phyloP scores from a whole-genome alignment of 1,139 yeast genomes.

The Sugiyamaella novakii region DNA sequence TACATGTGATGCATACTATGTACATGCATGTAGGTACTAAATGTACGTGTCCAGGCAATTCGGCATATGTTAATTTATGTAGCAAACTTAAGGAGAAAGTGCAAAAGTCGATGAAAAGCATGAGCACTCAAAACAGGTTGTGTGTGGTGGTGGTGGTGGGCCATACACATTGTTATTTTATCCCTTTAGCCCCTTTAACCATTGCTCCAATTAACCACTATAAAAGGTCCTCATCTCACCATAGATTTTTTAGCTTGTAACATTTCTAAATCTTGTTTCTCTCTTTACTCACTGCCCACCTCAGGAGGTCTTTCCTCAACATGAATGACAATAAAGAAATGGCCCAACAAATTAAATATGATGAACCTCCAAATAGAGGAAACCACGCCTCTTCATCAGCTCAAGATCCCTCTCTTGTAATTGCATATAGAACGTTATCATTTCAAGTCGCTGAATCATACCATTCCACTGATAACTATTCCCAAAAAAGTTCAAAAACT shows the following conservation, averaged over 20 bases:
- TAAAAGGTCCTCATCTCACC: not conserved
- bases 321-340: conserved; percentile 7
- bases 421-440: conserved; percentile 36
- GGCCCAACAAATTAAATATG: not conserved
- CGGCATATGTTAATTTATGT: no score
- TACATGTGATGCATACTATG: no score
- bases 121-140: no score
- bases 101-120: no score
- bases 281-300: not conserved
- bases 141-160: not conserved
- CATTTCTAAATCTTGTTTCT: not conserved
- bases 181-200: no score
- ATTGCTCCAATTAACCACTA: no score
- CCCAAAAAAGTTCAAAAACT: conserved; percentile 1
- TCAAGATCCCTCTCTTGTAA: conserved; percentile 18
- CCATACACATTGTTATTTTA: not conserved
- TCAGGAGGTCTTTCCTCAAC: not conserved
- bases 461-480: conserved; percentile 11
- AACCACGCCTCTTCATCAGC: not conserved
- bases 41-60: no score
- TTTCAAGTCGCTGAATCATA: conserved; percentile 26
- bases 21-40: no score
- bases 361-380: not conserved
- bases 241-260: no score
- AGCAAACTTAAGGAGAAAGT: no score